Base-by-base conservation (phyloP, 2,329 filamentous ascomycete species). In the Zasmidium angulare region DNA sequence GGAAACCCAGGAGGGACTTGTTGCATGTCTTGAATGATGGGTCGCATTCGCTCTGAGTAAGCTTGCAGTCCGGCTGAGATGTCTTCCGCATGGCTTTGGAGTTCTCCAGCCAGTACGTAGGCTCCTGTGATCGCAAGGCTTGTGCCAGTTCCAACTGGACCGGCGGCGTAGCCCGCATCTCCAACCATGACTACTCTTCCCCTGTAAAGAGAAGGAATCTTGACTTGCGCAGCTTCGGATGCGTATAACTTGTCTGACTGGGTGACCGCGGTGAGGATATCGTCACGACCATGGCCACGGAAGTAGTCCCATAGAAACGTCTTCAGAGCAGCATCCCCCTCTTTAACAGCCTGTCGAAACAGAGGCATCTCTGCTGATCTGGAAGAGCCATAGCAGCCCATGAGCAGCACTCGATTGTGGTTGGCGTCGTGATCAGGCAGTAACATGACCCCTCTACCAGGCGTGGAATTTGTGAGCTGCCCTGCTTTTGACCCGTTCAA, bases 61-160 rank as follows among this genome's bases (percentile, higher is more conserved):
- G 68, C 70, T 43, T 66, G 63, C 11, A 82, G 70, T 22, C 76
- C 81, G 2, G 79, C 63, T 12, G 69, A 63, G 10, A 74, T 54
- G 46, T 72, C 63, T 4, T 61, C 63, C 9, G 23, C 11, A 26
- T 72, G 62, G 11, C 61, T 68, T 17, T 56, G 53, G 12, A 78
- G 65, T 55, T 77, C 84, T 1, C 84, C 84, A 0, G 84, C 84
- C 3, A 87, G 74, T 1, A 84, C 70, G 65, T 86, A 86, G 0
- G 82, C 81, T 0, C 75, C 76, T 2, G 72, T 64, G 1, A 78
- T 61, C 12, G 70, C 69, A 1, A 65, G 63, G 1, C 66, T 75
- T 1, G 75, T 77, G 0, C 76, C 76, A 43, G 69, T 62, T 11
- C 74, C 77, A 0, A 66, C 76, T 19, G 71, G 66, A 1, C 73